Evolutionary conservation across 768 basidiomycete genomes (phyloP).

Genomic region (Pleurotus citrinopileatus): DNA sequence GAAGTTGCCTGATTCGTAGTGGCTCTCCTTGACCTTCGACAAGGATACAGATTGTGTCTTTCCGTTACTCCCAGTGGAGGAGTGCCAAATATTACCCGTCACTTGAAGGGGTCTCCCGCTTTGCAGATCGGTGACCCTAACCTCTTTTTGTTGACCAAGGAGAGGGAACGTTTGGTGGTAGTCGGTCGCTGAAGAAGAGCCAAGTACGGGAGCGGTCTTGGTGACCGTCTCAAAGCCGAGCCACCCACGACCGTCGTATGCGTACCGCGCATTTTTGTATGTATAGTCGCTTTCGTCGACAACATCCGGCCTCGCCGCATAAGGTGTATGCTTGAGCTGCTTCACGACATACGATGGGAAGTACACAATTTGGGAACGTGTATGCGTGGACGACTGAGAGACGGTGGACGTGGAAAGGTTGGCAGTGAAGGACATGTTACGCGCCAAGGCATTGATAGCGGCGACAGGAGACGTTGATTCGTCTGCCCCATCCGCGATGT

Average conservation of each 20-base stretch:
- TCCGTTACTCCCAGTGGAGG: not conserved
- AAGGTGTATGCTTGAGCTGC: conserved; percentile 11
- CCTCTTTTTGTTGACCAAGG: conserved; percentile 9
- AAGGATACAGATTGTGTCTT: not conserved
- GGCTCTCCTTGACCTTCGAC: conserved; percentile 6
- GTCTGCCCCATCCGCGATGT: not conserved
- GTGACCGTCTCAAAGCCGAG: conserved; percentile 14
- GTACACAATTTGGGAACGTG: conserved; percentile 13
- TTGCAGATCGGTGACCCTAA: not conserved
- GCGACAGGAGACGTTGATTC: conserved; percentile 1
- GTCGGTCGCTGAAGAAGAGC: conserved; percentile 9
- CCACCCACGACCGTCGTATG: conserved; percentile 13
- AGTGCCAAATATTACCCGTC: not conserved
- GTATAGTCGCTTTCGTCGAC: conserved; percentile 11
- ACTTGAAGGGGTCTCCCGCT: not conserved
- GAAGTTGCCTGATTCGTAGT: not conserved
- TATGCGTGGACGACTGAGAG: conserved; percentile 10
- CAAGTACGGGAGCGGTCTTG: conserved; percentile 11
- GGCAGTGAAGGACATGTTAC: conserved; percentile 12
- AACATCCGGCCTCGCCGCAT: conserved; percentile 8
- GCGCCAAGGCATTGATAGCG: conserved; percentile 12
- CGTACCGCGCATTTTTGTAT: conserved; percentile 12
- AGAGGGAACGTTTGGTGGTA: conserved; percentile 12
- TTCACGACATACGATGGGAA: conserved; percentile 15
- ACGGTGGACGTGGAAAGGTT: conserved; percentile 11